A percentile compares a stretch with the other conserved stretches of the same genome.
Evolutionary conservation across 129 eudicot species (phyloP).

Genomic region (Glebionis coronaria): DNA sequence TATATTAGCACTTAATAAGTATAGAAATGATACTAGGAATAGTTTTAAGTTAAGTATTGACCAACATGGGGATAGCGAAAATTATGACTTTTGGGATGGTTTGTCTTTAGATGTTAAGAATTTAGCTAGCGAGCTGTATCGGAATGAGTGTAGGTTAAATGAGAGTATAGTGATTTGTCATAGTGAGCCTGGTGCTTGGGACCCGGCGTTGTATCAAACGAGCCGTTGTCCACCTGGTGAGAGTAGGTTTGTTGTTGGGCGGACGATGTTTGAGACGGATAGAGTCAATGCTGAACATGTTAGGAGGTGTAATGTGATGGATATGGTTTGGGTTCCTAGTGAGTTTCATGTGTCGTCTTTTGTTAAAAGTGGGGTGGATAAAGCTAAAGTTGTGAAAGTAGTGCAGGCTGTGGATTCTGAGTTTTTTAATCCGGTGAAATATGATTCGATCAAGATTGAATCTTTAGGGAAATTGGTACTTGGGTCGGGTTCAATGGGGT

Average conservation of each 20-base stretch:
- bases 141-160: conserved; percentile 44
- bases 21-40: conserved; percentile 22
- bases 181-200: conserved; percentile 97
- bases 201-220: conserved; percentile 73
- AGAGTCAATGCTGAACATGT: conserved; percentile 74
- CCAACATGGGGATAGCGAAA: conserved; percentile 64
- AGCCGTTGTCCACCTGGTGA: conserved; percentile 54
- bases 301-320: conserved; percentile 67
- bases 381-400: conserved; percentile 62
- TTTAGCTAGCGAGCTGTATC: conserved; percentile 50
- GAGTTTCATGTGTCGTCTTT: conserved; percentile 69
- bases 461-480: conserved; percentile 45
- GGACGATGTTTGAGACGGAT: conserved; percentile 93
- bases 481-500: conserved; percentile 32
- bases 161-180: conserved; percentile 70
- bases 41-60: conserved; percentile 46
- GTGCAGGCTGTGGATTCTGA: conserved; percentile 72
- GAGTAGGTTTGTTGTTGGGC: conserved; percentile 59
- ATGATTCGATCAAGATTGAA: conserved; percentile 37
- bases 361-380: conserved; percentile 74
- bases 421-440: conserved; percentile 68
- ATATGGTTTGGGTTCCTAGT: conserved; percentile 87
- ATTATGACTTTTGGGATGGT: conserved; percentile 66
- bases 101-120: conserved; percentile 50
- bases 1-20: conserved; percentile 44